Evolutionary conservation across 257 asterid genomes (phyloP), one percentile per base, ranked within the genome.

Genomic region (Gynochthodes officinalis): DNA sequence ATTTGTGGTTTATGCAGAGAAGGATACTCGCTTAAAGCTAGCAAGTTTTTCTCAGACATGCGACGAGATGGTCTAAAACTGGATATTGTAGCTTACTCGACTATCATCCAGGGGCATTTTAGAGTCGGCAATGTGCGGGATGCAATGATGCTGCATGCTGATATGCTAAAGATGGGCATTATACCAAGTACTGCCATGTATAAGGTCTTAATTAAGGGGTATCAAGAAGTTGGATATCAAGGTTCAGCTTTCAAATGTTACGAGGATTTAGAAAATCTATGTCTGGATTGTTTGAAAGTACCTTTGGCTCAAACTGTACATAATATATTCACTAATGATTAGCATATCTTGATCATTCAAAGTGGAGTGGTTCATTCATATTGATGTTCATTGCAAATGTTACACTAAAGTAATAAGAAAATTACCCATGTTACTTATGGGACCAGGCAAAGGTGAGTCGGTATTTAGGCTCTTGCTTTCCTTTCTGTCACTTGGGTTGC

Each of bases 61-160:
- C 77, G 88, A 67, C 60, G 63, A 61, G 75, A 71, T 53, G 91
- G 88, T 55, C 67, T 89, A 10, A 53, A 25, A 73, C 85, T 89
- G 8, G 89, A 82, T 37, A 61, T 72, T 0, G 52, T 58, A 35
- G 87, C 89, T 71, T 89, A 89, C 75, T 81, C 75, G 21, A 82
- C 75, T 16, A 55, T 89, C 11, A 10, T 87, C 15, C 76, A 63
- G 58, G 87, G 85, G 73, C 90, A 88, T 82, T 88, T 78, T 64
- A 74, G 59, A 25, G 76, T 54, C 48, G 84, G 79, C 75, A 86
- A 70, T 39, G 76, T 78, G 46, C 54, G 77, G 63, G 73, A 80
- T 73, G 93, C 78, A 64, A 80, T 83, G 88, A 85, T 89, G 90
- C 70, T 91, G 67, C 94, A 91, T 68, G 95, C 96, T 27, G 96